Percentiles rank a stretch among this genome's conserved stretches.
These are phyloP conservation scores for Oryza glaberrima DNA, from an alignment of 176 grass and related monocot species.

Conservation along the genomic window DNA sequence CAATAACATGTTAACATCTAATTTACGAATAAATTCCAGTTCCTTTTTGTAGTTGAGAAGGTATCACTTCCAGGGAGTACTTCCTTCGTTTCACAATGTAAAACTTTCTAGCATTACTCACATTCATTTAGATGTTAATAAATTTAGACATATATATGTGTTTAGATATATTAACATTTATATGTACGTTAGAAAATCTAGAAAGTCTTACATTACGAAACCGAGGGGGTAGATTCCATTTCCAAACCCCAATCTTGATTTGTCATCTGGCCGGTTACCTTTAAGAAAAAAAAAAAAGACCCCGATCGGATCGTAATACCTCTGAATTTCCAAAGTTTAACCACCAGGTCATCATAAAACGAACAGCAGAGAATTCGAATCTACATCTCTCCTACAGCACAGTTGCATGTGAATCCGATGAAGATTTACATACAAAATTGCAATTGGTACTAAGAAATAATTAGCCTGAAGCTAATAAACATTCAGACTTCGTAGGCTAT, in stretches of 20 bases:
- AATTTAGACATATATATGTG: too few species aligned
- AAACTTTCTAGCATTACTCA: too few species aligned
- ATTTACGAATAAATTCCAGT: too few species aligned
- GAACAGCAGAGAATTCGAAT: neutral
- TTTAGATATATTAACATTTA: too few species aligned
- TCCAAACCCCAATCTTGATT: neutral
- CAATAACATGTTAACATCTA: too few species aligned
- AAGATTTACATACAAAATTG: neutral
- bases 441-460: neutral
- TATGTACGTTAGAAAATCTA: too few species aligned
- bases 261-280: neutral
- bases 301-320: neutral
- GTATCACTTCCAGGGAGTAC: neutral
- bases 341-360: neutral
- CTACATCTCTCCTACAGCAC: neutral
- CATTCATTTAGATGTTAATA: too few species aligned
- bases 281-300: neutral
- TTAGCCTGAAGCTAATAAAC: neutral
- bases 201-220: too few species aligned
- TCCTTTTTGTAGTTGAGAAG: neutral
- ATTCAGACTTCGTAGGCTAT: neutral
- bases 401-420: constrained; percentile 11
- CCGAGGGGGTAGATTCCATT: constrained; percentile 12
- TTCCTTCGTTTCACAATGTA: too few species aligned
- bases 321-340: neutral